Evolutionary conservation across 805 yeast genomes (phyloP).

Genomic region (Maudiozyma pseudohumilis): DNA sequence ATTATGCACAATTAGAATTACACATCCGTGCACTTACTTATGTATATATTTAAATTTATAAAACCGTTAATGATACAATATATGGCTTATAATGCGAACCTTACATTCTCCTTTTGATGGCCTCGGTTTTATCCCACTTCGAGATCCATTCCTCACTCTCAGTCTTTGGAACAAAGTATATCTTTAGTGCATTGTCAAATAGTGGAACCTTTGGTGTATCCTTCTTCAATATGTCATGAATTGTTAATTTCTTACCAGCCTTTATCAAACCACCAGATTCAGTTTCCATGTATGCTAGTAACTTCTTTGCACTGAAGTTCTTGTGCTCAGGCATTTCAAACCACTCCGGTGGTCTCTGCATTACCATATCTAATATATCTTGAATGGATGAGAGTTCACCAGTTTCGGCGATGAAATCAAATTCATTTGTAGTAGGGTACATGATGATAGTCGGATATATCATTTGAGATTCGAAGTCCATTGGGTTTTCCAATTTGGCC

Average conservation of each 20-base stretch:
- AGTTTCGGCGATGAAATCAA: slow-evolving; percentile 68
- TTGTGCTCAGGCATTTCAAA: slow-evolving; percentile 48
- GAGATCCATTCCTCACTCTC: slow-evolving; percentile 57
- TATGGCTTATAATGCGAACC: neutral
- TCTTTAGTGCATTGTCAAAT: slow-evolving; percentile 60
- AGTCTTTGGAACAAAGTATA: slow-evolving; percentile 70
- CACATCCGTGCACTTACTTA: neutral
- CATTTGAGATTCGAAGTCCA: slow-evolving; percentile 66
- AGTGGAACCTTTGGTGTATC: slow-evolving; percentile 61
- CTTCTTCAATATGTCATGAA: slow-evolving; percentile 54
- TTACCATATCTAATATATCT: slow-evolving; percentile 51
- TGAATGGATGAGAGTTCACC: slow-evolving; percentile 62
- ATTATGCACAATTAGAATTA: too few relatives aligned
- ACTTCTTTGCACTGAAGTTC: slow-evolving; percentile 46
- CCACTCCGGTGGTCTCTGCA: slow-evolving; percentile 62
- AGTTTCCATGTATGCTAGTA: slow-evolving; percentile 78
- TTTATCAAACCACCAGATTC: slow-evolving; percentile 74
- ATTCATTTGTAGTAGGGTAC: slow-evolving; percentile 77
- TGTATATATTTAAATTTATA: neutral
- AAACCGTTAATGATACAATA: neutral
- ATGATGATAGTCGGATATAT: slow-evolving; percentile 72
- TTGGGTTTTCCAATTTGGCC: slow-evolving; percentile 49
- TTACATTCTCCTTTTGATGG: slow-evolving; percentile 39
- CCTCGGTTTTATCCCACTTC: slow-evolving; percentile 53
- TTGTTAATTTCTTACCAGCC: slow-evolving; percentile 64